A percentile compares a stretch with the other conserved stretches of the same genome.
These are phyloP conservation scores for Apiotrichum mycotoxinovorans DNA, from an alignment of 1,284 basidiomycete genomes.

Conservation along the genomic window DNA sequence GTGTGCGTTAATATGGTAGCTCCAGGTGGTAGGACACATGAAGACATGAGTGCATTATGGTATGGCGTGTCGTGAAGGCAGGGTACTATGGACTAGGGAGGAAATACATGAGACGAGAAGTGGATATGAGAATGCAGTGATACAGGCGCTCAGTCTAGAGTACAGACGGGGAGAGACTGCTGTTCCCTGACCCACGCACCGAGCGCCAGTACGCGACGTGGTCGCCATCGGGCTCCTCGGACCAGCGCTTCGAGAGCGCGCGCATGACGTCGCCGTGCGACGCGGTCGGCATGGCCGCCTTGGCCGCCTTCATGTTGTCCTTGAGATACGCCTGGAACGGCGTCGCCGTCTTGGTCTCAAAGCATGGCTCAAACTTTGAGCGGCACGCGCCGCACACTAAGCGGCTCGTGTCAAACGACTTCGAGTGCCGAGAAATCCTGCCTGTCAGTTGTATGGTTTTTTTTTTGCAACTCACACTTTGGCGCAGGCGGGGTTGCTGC, in stretches of 20 bases:
- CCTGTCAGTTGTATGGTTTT: background rate
- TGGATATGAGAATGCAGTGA: too few relatives aligned
- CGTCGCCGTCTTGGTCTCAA: conserved; percentile 29
- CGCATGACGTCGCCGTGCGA: conserved; percentile 45
- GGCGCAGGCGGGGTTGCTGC: conserved; percentile 32
- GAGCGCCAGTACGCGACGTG: conserved; percentile 16
- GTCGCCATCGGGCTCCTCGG: conserved; percentile 20
- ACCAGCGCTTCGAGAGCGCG: conserved; percentile 41
- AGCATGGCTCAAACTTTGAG: conserved; percentile 35
- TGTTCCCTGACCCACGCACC: too few relatives aligned
- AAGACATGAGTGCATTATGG: too few relatives aligned
- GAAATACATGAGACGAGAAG: too few relatives aligned
- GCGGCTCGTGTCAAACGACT: conserved; percentile 40
- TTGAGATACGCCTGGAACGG: conserved; percentile 45
- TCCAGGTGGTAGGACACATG: too few relatives aligned
- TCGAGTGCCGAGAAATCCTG: conserved; percentile 43
- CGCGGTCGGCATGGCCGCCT: conserved; percentile 34
- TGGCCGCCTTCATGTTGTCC: conserved; percentile 41
- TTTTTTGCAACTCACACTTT: conserved; percentile 31
- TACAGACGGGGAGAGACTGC: too few relatives aligned
- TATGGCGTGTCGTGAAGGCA: too few relatives aligned
- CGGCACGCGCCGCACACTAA: conserved; percentile 41
- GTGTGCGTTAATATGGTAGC: background rate
- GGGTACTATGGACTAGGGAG: too few relatives aligned
- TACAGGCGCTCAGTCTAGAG: too few relatives aligned